Evolutionary conservation across 2,329 filamentous ascomycete genomes (phyloP).

Genomic region (Neofusicoccum parvum): DNA sequence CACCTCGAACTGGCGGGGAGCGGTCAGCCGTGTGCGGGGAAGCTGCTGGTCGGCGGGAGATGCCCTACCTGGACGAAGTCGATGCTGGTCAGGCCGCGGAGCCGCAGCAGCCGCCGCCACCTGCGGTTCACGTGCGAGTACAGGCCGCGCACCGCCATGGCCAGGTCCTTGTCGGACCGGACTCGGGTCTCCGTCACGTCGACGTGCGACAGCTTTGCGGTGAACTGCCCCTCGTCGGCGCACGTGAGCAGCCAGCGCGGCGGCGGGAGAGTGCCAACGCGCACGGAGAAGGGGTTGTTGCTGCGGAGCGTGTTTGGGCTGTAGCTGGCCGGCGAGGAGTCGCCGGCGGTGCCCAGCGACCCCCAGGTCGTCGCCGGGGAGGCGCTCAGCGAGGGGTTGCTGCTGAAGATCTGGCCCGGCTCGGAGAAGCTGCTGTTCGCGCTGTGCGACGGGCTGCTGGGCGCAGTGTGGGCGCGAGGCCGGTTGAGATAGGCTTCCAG

Average conservation of each 20-base stretch:
- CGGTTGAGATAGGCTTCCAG: slow-evolving; percentile 42
- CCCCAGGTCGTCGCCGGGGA: slow-evolving; percentile 35
- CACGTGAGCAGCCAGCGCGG: slow-evolving; percentile 42
- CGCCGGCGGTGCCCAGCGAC: slow-evolving; percentile 25
- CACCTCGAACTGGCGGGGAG: slow-evolving; percentile 35
- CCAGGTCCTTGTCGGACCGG: slow-evolving; percentile 39
- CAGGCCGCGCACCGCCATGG: slow-evolving; percentile 36
- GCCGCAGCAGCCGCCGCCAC: slow-evolving; percentile 35
- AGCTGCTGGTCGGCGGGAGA: no score
- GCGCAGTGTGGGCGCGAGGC: slow-evolving; percentile 30
- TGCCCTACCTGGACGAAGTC: slow-evolving; percentile 36
- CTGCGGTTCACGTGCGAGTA: slow-evolving; percentile 37
- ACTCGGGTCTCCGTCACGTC: slow-evolving; percentile 37
- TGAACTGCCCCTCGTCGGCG: slow-evolving; percentile 40
- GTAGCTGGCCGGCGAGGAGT: slow-evolving; percentile 25
- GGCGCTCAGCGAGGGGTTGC: slow-evolving; percentile 28
- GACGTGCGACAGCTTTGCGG: slow-evolving; percentile 41
- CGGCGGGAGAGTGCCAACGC: slow-evolving; percentile 27
- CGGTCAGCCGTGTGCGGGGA: no score
- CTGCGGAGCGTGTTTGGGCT: slow-evolving; percentile 30
- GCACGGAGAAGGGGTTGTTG: slow-evolving; percentile 32
- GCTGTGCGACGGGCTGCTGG: slow-evolving; percentile 30
- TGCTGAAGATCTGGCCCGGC: slow-evolving; percentile 33
- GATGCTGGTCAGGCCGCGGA: slow-evolving; percentile 41
- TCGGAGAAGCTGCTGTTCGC: slow-evolving; percentile 23